Evolutionary conservation across 2,329 filamentous ascomycete genomes (phyloP), one percentile per base, ranked within the genome.

Genomic region (Xylariales sp.): DNA sequence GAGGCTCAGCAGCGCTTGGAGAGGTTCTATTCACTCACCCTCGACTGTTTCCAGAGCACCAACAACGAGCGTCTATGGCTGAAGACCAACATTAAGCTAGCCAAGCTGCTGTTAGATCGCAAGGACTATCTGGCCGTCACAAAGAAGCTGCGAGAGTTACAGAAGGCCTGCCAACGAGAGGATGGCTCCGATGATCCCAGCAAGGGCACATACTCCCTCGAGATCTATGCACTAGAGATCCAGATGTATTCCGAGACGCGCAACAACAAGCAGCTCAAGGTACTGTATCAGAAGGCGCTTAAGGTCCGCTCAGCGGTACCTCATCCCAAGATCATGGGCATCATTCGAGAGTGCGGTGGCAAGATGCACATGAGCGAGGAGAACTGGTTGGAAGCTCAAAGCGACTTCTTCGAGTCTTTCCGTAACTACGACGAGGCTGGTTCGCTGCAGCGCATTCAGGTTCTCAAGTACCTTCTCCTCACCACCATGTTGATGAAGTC

Each of bases 311-410:
- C 93, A n/a, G 93, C 93, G 0, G 93, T 98, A 10, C 91, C 93
- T 28, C 93, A 98, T 66, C 93, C 93, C 45, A 95, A 95, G 68
- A 95, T 98, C 62, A 96, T 97, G 88, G 93, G 93, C 38, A 91
- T 98, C 62, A 98, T 98, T 59, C 85, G 91, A 41, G 93, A 98
- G 69, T 98, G 93, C 61, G 93, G 93, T 56, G 93, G 93, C 54
- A 98, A 98, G 73, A 98, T 98, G 93, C 90, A 97, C 70, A 97
- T 98, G 93, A 93, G 87, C 63, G 93, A 98, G 73, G 93, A 97
- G 69, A 97, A 97, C 62, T 98, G 93, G 93, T 88, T 93, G 62
- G 88, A 90, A 57, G 93, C 93, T 1, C 90, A 97, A 66, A 91
- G 83, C 54, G 93, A 97, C 69, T 98, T 98, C 65, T 96, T 96